Conservation (phyloP, 208 protist genomes). For the Crithidia brevicula region DNA sequence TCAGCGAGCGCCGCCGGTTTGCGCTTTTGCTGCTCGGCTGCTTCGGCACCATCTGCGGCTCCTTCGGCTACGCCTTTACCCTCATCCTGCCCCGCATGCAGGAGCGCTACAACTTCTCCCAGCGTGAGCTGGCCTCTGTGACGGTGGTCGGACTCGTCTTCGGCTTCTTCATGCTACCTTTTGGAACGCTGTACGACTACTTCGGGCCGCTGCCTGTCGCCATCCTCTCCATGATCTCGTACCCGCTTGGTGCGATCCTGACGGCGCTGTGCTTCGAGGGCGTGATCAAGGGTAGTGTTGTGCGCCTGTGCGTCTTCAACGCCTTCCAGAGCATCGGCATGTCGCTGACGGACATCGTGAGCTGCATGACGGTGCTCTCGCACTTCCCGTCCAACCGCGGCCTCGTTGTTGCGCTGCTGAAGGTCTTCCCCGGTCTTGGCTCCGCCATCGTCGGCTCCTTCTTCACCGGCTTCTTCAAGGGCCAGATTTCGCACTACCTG, state of each 20-base stretch:
- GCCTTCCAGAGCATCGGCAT: constrained; percentile 25
- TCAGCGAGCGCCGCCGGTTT: constrained; percentile 32
- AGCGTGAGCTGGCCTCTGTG: constrained; percentile 14
- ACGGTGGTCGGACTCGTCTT: constrained; percentile 27
- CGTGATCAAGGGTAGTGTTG: constrained; percentile 28
- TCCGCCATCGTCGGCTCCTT: constrained; percentile 45
- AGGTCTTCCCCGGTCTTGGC: constrained; percentile 51
- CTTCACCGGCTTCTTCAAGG: constrained; percentile 40
- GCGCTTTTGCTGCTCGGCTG: constrained; percentile 47
- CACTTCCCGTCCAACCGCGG: constrained; percentile 50
- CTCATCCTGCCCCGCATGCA: constrained; percentile 49
- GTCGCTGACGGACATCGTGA: constrained; percentile 36
- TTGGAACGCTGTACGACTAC: constrained; percentile 41
- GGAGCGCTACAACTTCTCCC: constrained; percentile 36
- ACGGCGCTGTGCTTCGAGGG: constrained; percentile 36
- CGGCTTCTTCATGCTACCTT: constrained; percentile 30
- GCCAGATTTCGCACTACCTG: constrained; percentile 26
- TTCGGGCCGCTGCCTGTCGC: constrained; percentile 38
- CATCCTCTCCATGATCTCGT: constrained; percentile 20
- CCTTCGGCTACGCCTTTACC: constrained; percentile 64
- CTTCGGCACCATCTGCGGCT: constrained; percentile 36
- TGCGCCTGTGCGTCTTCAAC: constrained; percentile 29
- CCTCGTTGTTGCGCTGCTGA: constrained; percentile 44
- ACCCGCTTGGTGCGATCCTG: constrained; percentile 19
- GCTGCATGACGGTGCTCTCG: constrained; percentile 42